Evolutionary conservation across 163 green algal species (phyloP), one percentile per base, ranked within the genome.

Genomic region (Volvox carteri): DNA sequence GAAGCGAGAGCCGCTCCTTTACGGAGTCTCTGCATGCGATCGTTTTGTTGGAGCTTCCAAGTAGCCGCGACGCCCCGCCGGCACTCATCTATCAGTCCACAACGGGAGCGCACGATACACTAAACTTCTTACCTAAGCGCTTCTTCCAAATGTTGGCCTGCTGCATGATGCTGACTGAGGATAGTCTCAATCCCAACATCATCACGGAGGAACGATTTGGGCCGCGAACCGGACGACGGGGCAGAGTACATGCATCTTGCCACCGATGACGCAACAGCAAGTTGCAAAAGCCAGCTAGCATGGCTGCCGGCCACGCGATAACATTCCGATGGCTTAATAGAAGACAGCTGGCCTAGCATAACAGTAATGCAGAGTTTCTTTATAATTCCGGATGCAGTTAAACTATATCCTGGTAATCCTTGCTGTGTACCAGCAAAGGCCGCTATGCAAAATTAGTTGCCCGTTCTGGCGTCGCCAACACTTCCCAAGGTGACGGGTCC

Each of bases 21-120:
- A 73, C 52, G 21, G 35, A 46, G 23, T 85, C 77, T 30, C 77
- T 85, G 77, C 60, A 72, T 7, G 35, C n/a, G n/a, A n/a, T n/a
- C n/a, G n/a, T n/a, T n/a, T n/a, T n/a, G n/a, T n/a, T n/a, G n/a
- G n/a, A n/a, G n/a, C n/a, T n/a, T n/a, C n/a, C n/a, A n/a, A n/a
- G n/a, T n/a, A n/a, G n/a, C n/a, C n/a, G n/a, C n/a, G n/a, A n/a
- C n/a, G n/a, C n/a, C n/a, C n/a, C n/a, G n/a, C n/a, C n/a, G n/a
- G n/a, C n/a, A n/a, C n/a, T n/a, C n/a, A n/a, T n/a, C n/a, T n/a
- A n/a, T n/a, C n/a, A n/a, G n/a, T n/a, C n/a, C n/a, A n/a, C n/a
- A n/a, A n/a, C n/a, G n/a, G n/a, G n/a, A n/a, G 54, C 54, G 7
- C 54, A 65, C 7, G 28, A 65, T 4, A 65, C 28, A 65, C 7